Conservation (phyloP, 306 rosid genomes). For the Acacia confusa region DNA sequence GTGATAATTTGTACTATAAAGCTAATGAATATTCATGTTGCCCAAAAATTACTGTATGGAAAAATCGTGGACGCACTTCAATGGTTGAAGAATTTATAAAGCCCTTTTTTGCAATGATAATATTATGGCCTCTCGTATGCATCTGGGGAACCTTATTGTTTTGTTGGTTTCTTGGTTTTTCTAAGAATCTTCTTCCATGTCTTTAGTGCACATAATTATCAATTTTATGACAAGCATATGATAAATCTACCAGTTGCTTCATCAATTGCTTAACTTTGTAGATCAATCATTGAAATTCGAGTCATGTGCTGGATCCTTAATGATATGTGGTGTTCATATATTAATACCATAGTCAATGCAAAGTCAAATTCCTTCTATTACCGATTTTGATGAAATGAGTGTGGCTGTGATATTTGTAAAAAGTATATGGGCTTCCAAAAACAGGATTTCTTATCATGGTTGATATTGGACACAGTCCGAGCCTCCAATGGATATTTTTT, state of each 20-base stretch:
- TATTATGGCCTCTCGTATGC: background rate
- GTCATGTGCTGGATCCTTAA: background rate
- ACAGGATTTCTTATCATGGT: background rate
- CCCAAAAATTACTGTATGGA: background rate
- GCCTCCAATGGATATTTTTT: background rate
- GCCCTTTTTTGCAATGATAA: background rate
- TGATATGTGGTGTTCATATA: background rate
- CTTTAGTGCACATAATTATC: background rate
- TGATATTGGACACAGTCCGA: background rate
- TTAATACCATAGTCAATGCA: background rate
- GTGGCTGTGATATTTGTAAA: background rate
- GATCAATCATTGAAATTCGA: background rate
- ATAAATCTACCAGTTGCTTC: background rate
- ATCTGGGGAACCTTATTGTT: background rate
- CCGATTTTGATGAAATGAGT: background rate
- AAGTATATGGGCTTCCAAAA: background rate
- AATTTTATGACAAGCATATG: background rate
- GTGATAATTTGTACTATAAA: background rate
- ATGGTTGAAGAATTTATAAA: constrained; percentile 6
- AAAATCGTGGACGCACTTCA: background rate
- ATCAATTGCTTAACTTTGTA: background rate
- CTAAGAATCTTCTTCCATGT: background rate
- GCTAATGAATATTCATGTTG: background rate
- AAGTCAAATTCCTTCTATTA: background rate
- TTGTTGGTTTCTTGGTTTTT: background rate